Evolutionary conservation across 768 basidiomycete species (phyloP).

Genomic region (Phanerochaete carnosa): DNA sequence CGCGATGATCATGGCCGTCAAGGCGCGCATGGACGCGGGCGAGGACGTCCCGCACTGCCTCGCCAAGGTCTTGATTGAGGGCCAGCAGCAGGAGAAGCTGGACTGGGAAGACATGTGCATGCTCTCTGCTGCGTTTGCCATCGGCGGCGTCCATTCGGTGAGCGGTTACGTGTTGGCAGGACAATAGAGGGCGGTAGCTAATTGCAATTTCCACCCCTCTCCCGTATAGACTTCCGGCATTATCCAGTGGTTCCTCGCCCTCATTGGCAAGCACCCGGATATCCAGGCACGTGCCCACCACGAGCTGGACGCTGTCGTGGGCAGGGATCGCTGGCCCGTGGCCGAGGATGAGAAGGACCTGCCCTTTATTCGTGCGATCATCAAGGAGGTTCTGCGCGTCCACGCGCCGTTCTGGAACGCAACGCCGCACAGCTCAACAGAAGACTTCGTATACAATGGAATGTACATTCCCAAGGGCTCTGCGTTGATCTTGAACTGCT

Average conservation of each 20-base stretch:
- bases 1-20: constrained; percentile 28
- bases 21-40: constrained; percentile 26
- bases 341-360: constrained; percentile 22
- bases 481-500: constrained; percentile 25
- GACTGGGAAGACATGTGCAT: constrained; percentile 33
- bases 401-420: constrained; percentile 26
- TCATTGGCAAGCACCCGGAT: constrained; percentile 21
- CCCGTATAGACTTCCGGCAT: constrained; percentile 30
- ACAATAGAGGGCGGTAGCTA: neutral
- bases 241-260: constrained; percentile 30
- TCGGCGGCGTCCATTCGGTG: constrained; percentile 34
- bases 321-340: constrained; percentile 20
- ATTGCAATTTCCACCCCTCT: neutral
- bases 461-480: constrained; percentile 29
- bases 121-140: constrained; percentile 30
- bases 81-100: constrained; percentile 26
- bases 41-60: constrained; percentile 33
- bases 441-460: constrained; percentile 29
- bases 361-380: constrained; percentile 14
- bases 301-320: constrained; percentile 25
- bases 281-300: constrained; percentile 25
- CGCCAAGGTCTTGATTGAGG: constrained; percentile 29
- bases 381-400: constrained; percentile 17
- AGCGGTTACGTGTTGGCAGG: constrained; percentile 4
- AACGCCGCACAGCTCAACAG: constrained; percentile 26